These are phyloP conservation scores for Purpureocillium lavendulum DNA, from an alignment of 2,329 filamentous ascomycete genomes.

Conservation along the genomic window DNA sequence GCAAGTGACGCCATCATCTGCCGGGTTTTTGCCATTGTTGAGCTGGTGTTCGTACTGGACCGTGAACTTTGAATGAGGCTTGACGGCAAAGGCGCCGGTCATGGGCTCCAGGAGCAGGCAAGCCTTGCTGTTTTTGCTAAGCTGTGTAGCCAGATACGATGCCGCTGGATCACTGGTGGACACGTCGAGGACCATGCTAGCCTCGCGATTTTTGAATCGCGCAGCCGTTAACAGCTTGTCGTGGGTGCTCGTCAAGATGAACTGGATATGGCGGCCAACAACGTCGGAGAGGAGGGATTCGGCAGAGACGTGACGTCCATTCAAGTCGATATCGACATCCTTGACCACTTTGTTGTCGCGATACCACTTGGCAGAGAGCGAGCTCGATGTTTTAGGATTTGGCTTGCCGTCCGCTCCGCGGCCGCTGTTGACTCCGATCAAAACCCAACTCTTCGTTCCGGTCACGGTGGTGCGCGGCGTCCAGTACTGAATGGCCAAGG, in stretches of 20 bases:
- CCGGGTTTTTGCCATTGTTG: constrained; percentile 49
- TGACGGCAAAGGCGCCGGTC: constrained; percentile 67
- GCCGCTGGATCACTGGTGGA: constrained; percentile 56
- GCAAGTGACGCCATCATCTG: constrained; percentile 45
- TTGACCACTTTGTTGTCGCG: constrained; percentile 69
- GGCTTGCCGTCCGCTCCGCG: constrained; percentile 30
- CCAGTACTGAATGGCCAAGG: constrained; percentile 90
- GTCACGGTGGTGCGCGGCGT: constrained; percentile 40
- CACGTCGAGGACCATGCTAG: constrained; percentile 48
- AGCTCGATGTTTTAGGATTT: constrained; percentile 39
- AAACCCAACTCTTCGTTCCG: constrained; percentile 79
- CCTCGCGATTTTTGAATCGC: constrained; percentile 52
- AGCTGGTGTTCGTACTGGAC: constrained; percentile 55
- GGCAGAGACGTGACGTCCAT: constrained; percentile 60
- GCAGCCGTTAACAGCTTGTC: constrained; percentile 49
- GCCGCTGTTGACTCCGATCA: constrained; percentile 72
- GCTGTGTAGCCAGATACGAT: constrained; percentile 59
- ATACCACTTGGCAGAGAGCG: constrained; percentile 69
- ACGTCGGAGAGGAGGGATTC: constrained; percentile 66
- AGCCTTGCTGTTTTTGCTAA: constrained; percentile 54
- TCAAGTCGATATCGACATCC: constrained; percentile 57
- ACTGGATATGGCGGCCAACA: constrained; percentile 65
- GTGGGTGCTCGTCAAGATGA: constrained; percentile 61
- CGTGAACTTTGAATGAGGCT: constrained; percentile 51
- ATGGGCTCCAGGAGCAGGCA: constrained; percentile 65